A percentile compares a stretch with the other conserved stretches of the same genome.
Evolutionary conservation across 169 alveolate genomes (phyloP).

Genomic region (Eimeria falciformis): DNA sequence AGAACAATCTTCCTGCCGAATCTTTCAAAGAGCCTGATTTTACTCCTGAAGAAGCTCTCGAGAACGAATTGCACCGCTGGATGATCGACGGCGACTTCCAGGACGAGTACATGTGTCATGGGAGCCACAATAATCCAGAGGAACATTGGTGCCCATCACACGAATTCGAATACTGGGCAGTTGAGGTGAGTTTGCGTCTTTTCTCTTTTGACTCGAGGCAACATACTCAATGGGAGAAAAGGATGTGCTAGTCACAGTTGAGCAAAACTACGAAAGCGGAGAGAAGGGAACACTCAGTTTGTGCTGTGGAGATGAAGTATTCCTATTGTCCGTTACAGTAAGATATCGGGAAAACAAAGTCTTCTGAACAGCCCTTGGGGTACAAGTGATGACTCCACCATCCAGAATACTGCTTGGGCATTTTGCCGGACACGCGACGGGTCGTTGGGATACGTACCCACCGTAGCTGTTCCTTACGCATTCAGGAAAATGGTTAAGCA

Average conservation of each 20-base stretch:
- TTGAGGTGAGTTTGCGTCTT: conserved; percentile 9
- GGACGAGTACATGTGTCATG: neutral
- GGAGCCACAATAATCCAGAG: neutral
- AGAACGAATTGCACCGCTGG: neutral
- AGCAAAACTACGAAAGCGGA: conserved; percentile 53
- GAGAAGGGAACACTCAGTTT: conserved; percentile 42
- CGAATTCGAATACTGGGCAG: conserved; percentile 46
- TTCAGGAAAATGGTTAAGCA: conserved; percentile 46
- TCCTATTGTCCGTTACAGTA: conserved; percentile 35
- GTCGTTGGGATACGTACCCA: conserved; percentile 46
- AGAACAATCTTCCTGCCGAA: conserved; percentile 2
- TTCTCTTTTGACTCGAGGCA: neutral
- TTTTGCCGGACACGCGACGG: conserved; percentile 29
- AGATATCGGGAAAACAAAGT: neutral
- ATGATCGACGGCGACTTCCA: neutral
- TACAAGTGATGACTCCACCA: neutral
- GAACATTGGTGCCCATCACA: conserved; percentile 20
- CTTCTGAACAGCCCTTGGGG: neutral
- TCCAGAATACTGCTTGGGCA: conserved; percentile 47
- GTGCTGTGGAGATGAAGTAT: conserved; percentile 23
- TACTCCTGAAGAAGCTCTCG: neutral
- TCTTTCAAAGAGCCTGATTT: neutral
- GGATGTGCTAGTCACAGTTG: conserved; percentile 46
- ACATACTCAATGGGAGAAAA: neutral
- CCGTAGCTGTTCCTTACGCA: conserved; percentile 42